Evolutionary conservation across 805 yeast species (phyloP).

Genomic region (Diddensiella caesifluorescens): DNA sequence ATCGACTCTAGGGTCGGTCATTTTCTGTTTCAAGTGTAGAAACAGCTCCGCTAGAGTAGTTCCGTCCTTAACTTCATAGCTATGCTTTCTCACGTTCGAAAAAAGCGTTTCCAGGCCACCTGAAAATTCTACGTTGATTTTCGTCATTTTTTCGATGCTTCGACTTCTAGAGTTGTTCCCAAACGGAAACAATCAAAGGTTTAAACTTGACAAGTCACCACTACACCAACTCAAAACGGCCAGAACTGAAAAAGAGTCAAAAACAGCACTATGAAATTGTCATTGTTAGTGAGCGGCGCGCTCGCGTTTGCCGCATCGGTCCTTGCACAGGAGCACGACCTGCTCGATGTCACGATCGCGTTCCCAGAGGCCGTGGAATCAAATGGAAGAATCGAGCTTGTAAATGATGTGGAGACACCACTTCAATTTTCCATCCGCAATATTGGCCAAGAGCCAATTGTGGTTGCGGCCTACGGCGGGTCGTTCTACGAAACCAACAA

Average conservation of each 20-base stretch:
- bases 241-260: too few species aligned
- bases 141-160: conserved; percentile 9
- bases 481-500: conserved; percentile 19
- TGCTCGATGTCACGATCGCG: conserved; percentile 3
- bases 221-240: neutral
- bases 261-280: conserved; percentile 3
- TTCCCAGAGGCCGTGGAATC: conserved; percentile 2
- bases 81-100: conserved; percentile 49
- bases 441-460: conserved; percentile 22
- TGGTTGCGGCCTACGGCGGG: conserved; percentile 24
- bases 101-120: conserved; percentile 88
- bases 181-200: too few species aligned
- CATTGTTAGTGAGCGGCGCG: neutral
- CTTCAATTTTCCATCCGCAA: conserved; percentile 25
- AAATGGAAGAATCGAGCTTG: conserved; percentile 10
- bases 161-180: too few species aligned
- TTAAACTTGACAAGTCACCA: neutral
- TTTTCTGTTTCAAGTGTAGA: conserved; percentile 44
- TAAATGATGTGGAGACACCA: conserved; percentile 26
- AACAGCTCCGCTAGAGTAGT: conserved; percentile 48
- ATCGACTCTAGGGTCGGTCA: conserved; percentile 56
- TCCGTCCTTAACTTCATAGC: conserved; percentile 40
- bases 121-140: conserved; percentile 31
- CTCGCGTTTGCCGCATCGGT: conserved; percentile 9
- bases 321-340: conserved; percentile 9